Base-by-base conservation (phyloP, 2,329 filamentous ascomycete species). In the Emergomyces africanus region DNA sequence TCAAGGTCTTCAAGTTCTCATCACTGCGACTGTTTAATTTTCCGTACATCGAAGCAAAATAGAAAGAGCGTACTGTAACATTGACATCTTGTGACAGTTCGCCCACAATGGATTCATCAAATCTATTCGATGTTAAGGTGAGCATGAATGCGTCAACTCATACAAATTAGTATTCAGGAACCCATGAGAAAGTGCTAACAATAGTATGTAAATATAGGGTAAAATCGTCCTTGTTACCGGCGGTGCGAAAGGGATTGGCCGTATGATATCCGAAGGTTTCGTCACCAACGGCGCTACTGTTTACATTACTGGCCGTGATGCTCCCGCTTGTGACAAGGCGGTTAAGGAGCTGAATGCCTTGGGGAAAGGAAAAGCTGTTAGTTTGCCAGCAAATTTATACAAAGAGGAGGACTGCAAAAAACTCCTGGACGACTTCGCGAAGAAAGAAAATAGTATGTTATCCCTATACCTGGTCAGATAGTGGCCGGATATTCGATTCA, bases 91-190 rank as follows among this genome's bases (percentile, higher is more conserved):
- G 15, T 60, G 54, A 44, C 18, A 30, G 10, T n/a, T 33, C 46
- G 46, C 57, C 18, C 5, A 62, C 49, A 59, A 84, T 85, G 82
- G 81, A 85, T 67, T 66, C 77, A 12, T 71, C 76, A 64, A 78
- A 64, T 61, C 74, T 85, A 42, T 85, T 85, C 67, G 74, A 80
- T 64, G 81, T 85, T 64, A 81, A 84, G 77, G 82, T 83, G 67
- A 64, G 71, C 63, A 37, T 28, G 33, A 30, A 44, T 25, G 10
- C 56, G 33, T 12, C n/a, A n/a, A n/a, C n/a, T n/a, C n/a, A n/a
- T n/a, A n/a, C n/a, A n/a, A n/a, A n/a, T n/a, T n/a, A n/a, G n/a
- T n/a, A 20, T 60, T 64, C 0, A 68, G 69, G 18, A 86, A 81
- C 64, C 78, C 85, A 35, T 75, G 85, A 60, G 81, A 79, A 62